Percentiles rank a stretch among this genome's conserved stretches.
phyloP scores from a whole-genome alignment of 1,139 yeast species.

The Yamadazyma buinensis region DNA sequence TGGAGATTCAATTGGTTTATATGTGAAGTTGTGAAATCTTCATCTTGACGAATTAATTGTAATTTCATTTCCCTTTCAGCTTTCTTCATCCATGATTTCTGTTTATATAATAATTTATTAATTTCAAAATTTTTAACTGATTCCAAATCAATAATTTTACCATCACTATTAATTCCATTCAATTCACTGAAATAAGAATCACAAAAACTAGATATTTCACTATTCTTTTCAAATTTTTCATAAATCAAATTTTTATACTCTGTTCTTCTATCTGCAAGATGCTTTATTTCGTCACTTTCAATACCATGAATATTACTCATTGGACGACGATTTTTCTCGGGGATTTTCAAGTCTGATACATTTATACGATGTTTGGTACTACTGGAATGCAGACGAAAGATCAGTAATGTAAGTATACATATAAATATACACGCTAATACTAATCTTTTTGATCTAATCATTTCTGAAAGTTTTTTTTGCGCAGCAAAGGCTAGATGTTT shows the following conservation, averaged over 20 bases:
- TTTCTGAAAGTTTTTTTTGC: too few relatives aligned
- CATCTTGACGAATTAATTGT: slow-evolving; percentile 13
- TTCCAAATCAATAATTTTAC: slow-evolving; percentile 18
- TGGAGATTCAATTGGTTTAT: slow-evolving; percentile 11
- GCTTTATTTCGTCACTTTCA: not conserved
- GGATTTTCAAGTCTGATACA: too few relatives aligned
- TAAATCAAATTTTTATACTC: slow-evolving; percentile 14
- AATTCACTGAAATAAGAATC: slow-evolving; percentile 16
- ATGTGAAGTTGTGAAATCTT: slow-evolving; percentile 12
- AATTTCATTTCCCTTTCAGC: slow-evolving; percentile 11
- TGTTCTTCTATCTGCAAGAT: slow-evolving; percentile 6
- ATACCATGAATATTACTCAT: not conserved
- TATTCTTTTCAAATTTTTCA: slow-evolving; percentile 9
- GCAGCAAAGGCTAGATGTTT: too few relatives aligned
- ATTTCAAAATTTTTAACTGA: slow-evolving; percentile 13
- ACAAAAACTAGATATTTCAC: slow-evolving; percentile 11
- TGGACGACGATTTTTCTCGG: slow-evolving; percentile 1
- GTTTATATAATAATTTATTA: slow-evolving; percentile 22
- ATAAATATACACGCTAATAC: too few relatives aligned
- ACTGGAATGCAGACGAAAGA: too few relatives aligned
- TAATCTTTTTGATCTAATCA: too few relatives aligned
- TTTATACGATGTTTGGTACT: too few relatives aligned
- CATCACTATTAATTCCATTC: slow-evolving; percentile 9
- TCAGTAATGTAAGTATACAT: too few relatives aligned
- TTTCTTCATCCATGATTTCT: slow-evolving; percentile 24